Evolutionary conservation across 2,329 filamentous ascomycete genomes (phyloP).

Genomic region (Alternaria consortialis): DNA sequence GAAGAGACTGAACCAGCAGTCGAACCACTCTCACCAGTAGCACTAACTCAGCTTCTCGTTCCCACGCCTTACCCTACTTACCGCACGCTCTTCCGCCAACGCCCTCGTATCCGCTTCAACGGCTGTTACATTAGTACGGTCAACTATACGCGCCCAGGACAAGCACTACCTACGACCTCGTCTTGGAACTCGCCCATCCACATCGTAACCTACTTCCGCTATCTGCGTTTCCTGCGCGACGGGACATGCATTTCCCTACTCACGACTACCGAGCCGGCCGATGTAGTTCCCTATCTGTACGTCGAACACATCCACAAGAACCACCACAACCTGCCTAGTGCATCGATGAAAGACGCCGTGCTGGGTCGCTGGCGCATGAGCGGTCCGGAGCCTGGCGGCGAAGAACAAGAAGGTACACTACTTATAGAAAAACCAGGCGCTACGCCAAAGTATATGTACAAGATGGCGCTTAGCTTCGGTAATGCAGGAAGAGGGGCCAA

Average conservation of each 20-base stretch:
- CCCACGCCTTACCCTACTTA: slow-evolving; percentile 53
- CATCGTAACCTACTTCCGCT: slow-evolving; percentile 97
- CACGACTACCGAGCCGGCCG: slow-evolving; percentile 81
- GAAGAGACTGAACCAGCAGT: slow-evolving; percentile 23
- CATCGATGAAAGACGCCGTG: slow-evolving; percentile 74
- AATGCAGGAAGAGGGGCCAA: slow-evolving; percentile 67
- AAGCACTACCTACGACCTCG: slow-evolving; percentile 72
- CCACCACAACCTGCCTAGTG: slow-evolving; percentile 54
- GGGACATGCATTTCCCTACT: slow-evolving; percentile 83
- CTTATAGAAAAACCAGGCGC: slow-evolving; percentile 88
- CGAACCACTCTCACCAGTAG: slow-evolving; percentile 12
- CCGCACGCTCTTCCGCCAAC: slow-evolving; percentile 77
- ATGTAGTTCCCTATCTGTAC: slow-evolving; percentile 85
- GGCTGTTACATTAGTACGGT: slow-evolving; percentile 97
- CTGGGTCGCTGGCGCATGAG: slow-evolving; percentile 73
- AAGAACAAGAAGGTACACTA: slow-evolving; percentile 56
- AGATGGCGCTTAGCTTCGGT: slow-evolving; percentile 78
- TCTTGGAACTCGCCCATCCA: slow-evolving; percentile 85
- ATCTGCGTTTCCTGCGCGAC: slow-evolving; percentile 93
- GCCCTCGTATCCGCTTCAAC: slow-evolving; percentile 90
- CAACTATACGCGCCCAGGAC: slow-evolving; percentile 89
- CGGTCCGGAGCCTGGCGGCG: slow-evolving; percentile 52
- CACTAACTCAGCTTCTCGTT: slow-evolving; percentile 47
- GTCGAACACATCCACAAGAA: slow-evolving; percentile 68
- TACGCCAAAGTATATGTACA: slow-evolving; percentile 80